Percentiles rank a stretch among this genome's conserved stretches.
Conservation (phyloP, 148 eudicot genomes). For the Selenicereus undatus region DNA sequence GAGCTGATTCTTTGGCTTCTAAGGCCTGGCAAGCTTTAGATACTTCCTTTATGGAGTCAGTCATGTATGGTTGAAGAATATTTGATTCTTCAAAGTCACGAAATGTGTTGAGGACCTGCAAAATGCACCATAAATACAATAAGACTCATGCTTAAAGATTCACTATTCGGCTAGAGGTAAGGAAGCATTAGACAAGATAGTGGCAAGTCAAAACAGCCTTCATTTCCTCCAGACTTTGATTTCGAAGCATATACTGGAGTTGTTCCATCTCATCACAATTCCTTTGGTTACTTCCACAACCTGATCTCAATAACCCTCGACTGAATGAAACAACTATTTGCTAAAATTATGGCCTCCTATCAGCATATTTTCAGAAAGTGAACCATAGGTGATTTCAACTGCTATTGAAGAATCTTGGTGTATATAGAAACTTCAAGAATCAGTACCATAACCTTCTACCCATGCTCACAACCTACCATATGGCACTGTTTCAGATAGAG, state of each 20-base stretch:
- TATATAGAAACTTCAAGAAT: too few species aligned
- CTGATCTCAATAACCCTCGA: background rate
- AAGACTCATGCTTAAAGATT: slow-evolving; percentile 15
- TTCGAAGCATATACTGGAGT: background rate
- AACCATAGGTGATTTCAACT: too few species aligned
- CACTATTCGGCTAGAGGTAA: background rate
- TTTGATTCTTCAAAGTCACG: slow-evolving; percentile 84
- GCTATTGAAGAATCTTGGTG: too few species aligned
- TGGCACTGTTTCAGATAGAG: too few species aligned
- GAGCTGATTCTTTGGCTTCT: slow-evolving; percentile 94
- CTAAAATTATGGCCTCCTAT: background rate
- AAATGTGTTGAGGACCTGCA: slow-evolving; percentile 76
- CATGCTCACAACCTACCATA: too few species aligned
- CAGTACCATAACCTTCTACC: too few species aligned
- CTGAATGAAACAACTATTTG: background rate
- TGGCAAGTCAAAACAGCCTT: background rate
- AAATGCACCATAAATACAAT: slow-evolving; percentile 9
- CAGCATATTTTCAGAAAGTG: too few species aligned
- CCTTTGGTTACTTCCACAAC: background rate
- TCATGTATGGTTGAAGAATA: slow-evolving; percentile 76
- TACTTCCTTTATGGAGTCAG: slow-evolving; percentile 77
- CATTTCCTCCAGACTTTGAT: background rate
- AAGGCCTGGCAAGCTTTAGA: slow-evolving; percentile 82
- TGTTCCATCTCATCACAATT: background rate
- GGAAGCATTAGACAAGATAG: background rate